Conservation (phyloP, 371 early-diverging fungal genomes). For the Mortierella sp. region DNA sequence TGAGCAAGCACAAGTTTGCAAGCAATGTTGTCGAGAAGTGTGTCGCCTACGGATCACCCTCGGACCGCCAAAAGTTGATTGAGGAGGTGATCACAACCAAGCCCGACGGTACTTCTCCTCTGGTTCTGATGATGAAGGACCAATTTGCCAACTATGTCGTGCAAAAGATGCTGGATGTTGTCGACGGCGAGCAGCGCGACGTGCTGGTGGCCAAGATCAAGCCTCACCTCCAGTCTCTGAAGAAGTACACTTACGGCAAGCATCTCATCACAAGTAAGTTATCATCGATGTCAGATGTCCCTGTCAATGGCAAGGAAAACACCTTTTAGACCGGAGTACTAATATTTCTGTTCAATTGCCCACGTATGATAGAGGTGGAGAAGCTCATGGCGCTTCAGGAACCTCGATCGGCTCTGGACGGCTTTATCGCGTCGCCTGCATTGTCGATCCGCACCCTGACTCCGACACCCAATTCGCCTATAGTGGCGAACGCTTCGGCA, state of each 20-base stretch:
- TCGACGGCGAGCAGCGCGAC: constrained; percentile 89
- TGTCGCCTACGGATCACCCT: constrained; percentile 61
- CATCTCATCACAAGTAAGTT: constrained; percentile 80
- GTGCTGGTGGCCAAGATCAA: constrained; percentile 89
- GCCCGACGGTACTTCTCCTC: constrained; percentile 77
- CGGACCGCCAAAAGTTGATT: constrained; percentile 75
- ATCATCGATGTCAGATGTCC: not conserved
- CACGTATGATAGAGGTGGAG: constrained; percentile 29
- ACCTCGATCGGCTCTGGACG: constrained; percentile 16
- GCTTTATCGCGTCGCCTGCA: constrained; percentile 17
- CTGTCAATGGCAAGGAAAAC: not conserved
- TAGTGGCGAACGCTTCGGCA: not conserved
- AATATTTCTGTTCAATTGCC: not conserved
- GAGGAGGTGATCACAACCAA: constrained; percentile 80
- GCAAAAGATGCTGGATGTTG: constrained; percentile 99
- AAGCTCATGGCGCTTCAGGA: constrained; percentile 40
- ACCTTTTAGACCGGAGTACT: too few relatives aligned
- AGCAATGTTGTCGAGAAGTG: constrained; percentile 90
- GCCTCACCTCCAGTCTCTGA: constrained; percentile 91
- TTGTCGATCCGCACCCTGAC: constrained; percentile 11
- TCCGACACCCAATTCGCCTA: constrained; percentile 12
- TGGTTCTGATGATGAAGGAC: constrained; percentile 98
- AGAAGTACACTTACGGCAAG: constrained; percentile 97
- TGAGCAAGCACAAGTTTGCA: constrained; percentile 99
- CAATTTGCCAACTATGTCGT: constrained; percentile 99